Evolutionary conservation across 2,329 filamentous ascomycete species (phyloP).

Genomic region (Verticillium klebahnii): DNA sequence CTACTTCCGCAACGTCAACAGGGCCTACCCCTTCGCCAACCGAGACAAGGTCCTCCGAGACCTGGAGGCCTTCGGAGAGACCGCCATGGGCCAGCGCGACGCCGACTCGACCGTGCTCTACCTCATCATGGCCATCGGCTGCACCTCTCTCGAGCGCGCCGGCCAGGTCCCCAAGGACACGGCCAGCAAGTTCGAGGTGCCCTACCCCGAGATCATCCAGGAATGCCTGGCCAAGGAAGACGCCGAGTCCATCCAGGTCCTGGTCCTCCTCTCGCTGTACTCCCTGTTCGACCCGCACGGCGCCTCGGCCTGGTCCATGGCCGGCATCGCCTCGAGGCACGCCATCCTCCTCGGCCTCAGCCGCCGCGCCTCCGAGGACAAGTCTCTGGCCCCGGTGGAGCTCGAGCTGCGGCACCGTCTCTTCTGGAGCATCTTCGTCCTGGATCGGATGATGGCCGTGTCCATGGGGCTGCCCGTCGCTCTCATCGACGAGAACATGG

Average conservation of each 20-base stretch:
- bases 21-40: slow-evolving; percentile 40
- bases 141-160: slow-evolving; percentile 36
- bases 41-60: slow-evolving; percentile 26
- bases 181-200: slow-evolving; percentile 27
- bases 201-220: slow-evolving; percentile 34
- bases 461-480: slow-evolving; percentile 34
- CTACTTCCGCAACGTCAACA: slow-evolving; percentile 40
- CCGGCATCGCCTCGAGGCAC: slow-evolving; percentile 33
- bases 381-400: slow-evolving; percentile 18
- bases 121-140: slow-evolving; percentile 41
- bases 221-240: slow-evolving; percentile 30
- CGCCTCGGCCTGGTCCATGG: slow-evolving; percentile 33
- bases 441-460: slow-evolving; percentile 39
- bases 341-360: slow-evolving; percentile 33
- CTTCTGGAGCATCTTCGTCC: slow-evolving; percentile 39
- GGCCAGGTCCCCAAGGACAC: slow-evolving; percentile 31
- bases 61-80: slow-evolving; percentile 23
- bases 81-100: slow-evolving; percentile 18
- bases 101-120: slow-evolving; percentile 31
- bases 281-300: slow-evolving; percentile 36
- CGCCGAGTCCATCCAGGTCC: slow-evolving; percentile 33
- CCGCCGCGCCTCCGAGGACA: slow-evolving; percentile 22
- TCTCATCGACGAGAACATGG: slow-evolving; percentile 31
- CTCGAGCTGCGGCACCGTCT: slow-evolving; percentile 32
- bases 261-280: slow-evolving; percentile 36